Conservation (phyloP, 495 filamentous ascomycete genomes). For the Cudoniella acicularis region DNA sequence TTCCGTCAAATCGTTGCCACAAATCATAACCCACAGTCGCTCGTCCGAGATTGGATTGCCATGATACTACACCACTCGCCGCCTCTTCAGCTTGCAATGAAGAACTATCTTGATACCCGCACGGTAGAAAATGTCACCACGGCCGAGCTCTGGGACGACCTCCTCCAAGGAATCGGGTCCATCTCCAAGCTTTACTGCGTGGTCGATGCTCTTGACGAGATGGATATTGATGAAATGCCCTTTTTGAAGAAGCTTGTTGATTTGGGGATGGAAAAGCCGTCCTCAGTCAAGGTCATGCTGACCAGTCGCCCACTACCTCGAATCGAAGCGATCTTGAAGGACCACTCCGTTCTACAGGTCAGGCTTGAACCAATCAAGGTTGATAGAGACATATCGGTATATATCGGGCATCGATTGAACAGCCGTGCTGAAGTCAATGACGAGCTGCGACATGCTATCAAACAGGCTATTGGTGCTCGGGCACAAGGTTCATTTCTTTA, state of each 20-base stretch:
- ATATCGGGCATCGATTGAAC: constrained; percentile 8
- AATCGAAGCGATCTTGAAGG: background rate
- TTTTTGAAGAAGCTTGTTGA: constrained; percentile 5
- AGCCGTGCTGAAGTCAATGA: background rate
- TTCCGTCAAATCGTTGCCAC: constrained; percentile 49
- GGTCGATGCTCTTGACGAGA: constrained; percentile 47
- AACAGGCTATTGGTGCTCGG: constrained; percentile 1
- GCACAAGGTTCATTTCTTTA: constrained; percentile 42
- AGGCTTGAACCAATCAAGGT: background rate
- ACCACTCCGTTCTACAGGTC: background rate
- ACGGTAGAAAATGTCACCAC: constrained; percentile 15
- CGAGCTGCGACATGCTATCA: background rate
- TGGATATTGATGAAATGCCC: constrained; percentile 17
- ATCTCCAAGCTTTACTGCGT: constrained; percentile 41
- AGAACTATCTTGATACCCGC: constrained; percentile 20
- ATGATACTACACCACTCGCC: constrained; percentile 39
- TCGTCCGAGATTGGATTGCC: constrained; percentile 41
- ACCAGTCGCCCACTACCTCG: constrained; percentile 11
- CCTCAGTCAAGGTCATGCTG: constrained; percentile 7
- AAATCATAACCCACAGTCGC: constrained; percentile 39
- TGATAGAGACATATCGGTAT: constrained; percentile 15
- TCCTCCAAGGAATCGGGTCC: constrained; percentile 25
- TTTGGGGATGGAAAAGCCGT: background rate
- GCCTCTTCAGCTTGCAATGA: constrained; percentile 32
- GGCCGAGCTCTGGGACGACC: constrained; percentile 12